These are phyloP conservation scores for Ogataea neopini DNA, from an alignment of 805 yeast species.

Conservation along the genomic window DNA sequence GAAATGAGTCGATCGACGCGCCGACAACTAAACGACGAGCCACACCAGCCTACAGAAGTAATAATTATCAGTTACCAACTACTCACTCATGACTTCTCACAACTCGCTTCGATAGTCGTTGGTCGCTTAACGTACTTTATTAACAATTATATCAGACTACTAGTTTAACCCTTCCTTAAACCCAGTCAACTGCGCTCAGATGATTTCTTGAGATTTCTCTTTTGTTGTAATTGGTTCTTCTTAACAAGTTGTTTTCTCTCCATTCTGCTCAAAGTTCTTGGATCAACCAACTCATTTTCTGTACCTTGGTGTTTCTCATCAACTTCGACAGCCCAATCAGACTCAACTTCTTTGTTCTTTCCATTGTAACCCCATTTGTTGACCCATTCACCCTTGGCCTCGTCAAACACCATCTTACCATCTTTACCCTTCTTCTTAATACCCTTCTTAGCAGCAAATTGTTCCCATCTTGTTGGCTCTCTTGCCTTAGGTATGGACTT, in stretches of 20 bases:
- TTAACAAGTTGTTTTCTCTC: constrained; percentile 84
- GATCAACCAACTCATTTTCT: constrained; percentile 73
- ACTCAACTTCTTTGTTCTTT: constrained; percentile 79
- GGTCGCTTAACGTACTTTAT: constrained; percentile 4
- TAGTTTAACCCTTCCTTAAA: background rate
- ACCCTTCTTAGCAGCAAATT: constrained; percentile 94
- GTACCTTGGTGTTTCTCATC: constrained; percentile 63
- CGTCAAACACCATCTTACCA: constrained; percentile 89
- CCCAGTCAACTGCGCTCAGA: constrained; percentile 13
- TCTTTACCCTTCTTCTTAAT: constrained; percentile 86
- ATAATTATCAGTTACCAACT: no score
- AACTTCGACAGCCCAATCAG: constrained; percentile 96
- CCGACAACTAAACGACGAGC: no score
- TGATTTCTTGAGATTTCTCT: constrained; percentile 62
- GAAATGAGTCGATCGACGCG: background rate
- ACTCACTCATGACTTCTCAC: no score
- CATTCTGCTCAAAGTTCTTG: constrained; percentile 76
- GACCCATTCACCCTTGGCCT: constrained; percentile 90
- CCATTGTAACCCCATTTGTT: constrained; percentile 99
- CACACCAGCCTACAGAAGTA: no score
- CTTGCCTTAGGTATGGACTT: constrained; percentile 92
- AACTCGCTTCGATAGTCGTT: no score
- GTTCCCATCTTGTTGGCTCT: constrained; percentile 94
- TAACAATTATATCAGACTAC: background rate
- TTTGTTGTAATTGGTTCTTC: constrained; percentile 83